These are phyloP conservation scores for Lagerstroemia speciosa DNA, from an alignment of 345 rosid genomes.

Conservation along the genomic window DNA sequence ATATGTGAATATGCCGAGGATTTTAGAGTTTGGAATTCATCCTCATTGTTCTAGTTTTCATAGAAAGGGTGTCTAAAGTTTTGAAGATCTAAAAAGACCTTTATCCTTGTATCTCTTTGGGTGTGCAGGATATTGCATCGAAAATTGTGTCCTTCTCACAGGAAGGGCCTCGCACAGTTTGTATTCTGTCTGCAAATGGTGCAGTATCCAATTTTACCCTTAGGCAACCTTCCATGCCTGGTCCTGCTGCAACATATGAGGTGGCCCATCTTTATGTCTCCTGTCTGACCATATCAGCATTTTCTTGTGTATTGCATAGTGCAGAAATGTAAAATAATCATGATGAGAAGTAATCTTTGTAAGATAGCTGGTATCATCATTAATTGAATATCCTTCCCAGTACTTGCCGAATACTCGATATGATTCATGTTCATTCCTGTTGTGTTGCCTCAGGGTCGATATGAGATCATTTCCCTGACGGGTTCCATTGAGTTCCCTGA, in stretches of 20 bases:
- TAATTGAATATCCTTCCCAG: neutral
- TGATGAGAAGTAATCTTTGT: neutral
- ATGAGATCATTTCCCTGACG: conserved; percentile 69
- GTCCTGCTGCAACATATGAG: conserved; percentile 64
- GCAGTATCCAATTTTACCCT: conserved; percentile 63
- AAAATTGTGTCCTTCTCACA: conserved; percentile 62
- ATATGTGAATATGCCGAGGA: neutral
- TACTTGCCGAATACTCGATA: neutral
- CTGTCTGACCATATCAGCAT: neutral
- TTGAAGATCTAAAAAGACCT: neutral
- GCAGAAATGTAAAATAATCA: neutral
- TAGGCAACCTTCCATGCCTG: conserved; percentile 46
- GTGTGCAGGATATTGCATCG: conserved; percentile 64
- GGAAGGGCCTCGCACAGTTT: conserved; percentile 74
- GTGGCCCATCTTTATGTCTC: conserved; percentile 23
- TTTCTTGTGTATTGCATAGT: neutral
- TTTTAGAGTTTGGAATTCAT: neutral
- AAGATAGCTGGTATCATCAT: neutral
- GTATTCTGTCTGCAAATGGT: conserved; percentile 88
- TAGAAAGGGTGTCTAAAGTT: neutral
- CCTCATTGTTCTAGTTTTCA: neutral
- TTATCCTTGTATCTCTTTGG: neutral
- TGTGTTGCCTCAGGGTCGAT: conserved; percentile 55
- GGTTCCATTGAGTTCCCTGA: conserved; percentile 62
- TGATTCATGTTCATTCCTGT: neutral